Conservation (phyloP, 1,139 yeast species). For the Taphrina populina region DNA sequence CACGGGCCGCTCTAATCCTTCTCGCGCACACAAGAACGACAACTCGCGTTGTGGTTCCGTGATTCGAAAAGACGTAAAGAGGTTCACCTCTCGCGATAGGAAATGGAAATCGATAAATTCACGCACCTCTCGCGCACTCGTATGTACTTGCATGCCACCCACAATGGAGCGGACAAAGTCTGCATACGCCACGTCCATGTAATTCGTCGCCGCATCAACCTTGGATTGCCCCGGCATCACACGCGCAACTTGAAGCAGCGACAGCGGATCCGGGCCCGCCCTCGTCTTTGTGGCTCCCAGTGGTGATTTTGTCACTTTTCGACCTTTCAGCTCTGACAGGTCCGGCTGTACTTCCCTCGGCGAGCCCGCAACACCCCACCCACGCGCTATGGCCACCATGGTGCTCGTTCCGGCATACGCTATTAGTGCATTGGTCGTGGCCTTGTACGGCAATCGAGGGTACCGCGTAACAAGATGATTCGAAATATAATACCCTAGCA, state of each 20-base stretch:
- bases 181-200: conserved; percentile 49
- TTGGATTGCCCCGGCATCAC: conserved; percentile 40
- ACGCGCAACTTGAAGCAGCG: conserved; percentile 34
- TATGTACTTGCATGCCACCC: conserved; percentile 49
- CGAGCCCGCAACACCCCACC: conserved; percentile 87
- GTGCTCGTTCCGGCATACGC: conserved; percentile 68
- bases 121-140: conserved; percentile 62
- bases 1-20: conserved; percentile 71
- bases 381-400: conserved; percentile 60
- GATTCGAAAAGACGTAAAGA: conserved; percentile 72
- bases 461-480: conserved; percentile 71
- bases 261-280: too few relatives aligned
- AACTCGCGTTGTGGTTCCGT: conserved; percentile 84
- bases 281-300: too few relatives aligned
- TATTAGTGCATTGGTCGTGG: conserved; percentile 70
- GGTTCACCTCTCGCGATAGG: conserved; percentile 72
- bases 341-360: conserved; percentile 8
- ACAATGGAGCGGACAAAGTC: conserved; percentile 55
- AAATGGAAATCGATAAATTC: conserved; percentile 69
- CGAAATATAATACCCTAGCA: conserved; percentile 71
- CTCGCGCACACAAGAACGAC: conserved; percentile 72
- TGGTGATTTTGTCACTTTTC: conserved; percentile 56
- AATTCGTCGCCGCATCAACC: conserved; percentile 51
- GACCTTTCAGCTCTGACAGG: conserved; percentile 51
- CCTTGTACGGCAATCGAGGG: conserved; percentile 84